phyloP scores from a whole-genome alignment of 2,329 filamentous ascomycete species.

The Phoma herbarum region DNA sequence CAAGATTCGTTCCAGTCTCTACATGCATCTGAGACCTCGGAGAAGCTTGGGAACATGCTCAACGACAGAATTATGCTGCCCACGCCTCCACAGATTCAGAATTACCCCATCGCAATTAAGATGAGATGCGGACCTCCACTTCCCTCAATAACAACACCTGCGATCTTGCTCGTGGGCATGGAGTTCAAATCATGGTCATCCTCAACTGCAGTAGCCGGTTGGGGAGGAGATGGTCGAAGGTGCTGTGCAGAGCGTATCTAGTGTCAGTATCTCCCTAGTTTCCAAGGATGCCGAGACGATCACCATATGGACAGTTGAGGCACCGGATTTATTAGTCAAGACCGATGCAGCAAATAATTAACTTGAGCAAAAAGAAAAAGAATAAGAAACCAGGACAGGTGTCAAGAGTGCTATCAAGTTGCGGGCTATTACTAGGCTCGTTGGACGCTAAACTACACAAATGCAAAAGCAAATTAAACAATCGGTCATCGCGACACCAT shows the following conservation, averaged over 20 bases:
- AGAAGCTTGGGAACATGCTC: no score
- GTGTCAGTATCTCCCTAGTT: neutral
- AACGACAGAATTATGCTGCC: neutral
- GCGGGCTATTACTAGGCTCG: neutral
- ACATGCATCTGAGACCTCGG: no score
- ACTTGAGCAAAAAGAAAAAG: neutral
- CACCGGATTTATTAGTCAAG: neutral
- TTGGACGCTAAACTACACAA: neutral
- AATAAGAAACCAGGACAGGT: neutral
- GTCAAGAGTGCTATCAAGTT: neutral
- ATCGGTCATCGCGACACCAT: neutral
- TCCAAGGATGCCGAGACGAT: neutral
- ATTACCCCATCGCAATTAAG: neutral
- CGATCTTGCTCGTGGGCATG: neutral
- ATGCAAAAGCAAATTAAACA: neutral
- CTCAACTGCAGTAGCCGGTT: neutral
- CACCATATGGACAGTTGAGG: neutral
- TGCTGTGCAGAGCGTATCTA: neutral
- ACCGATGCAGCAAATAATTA: constrained; percentile 1
- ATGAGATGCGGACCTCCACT: neutral
- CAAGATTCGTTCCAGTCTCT: no score
- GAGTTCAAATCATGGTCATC: neutral
- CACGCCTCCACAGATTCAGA: neutral
- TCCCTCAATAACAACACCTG: neutral
- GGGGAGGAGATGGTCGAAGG: neutral